phyloP scores from a whole-genome alignment of 2,329 filamentous ascomycete genomes.

The Aureobasidium subglaciale region DNA sequence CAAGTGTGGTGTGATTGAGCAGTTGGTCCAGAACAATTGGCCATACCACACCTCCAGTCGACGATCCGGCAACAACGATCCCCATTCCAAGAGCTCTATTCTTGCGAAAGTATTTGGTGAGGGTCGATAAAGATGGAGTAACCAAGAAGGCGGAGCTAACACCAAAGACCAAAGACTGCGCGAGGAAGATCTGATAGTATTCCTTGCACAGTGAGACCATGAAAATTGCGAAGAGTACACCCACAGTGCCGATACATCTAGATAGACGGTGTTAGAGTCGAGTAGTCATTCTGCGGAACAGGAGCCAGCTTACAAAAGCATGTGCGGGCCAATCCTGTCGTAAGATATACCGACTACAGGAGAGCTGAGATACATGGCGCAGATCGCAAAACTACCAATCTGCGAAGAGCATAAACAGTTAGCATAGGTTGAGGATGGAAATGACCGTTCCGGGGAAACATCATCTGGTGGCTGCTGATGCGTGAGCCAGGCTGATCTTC shows the following conservation, averaged over 20 bases:
- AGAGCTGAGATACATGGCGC: constrained; percentile 24
- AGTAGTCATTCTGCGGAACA: too few species aligned
- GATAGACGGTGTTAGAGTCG: too few species aligned
- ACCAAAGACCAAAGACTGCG: constrained; percentile 42
- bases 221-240: constrained; percentile 30
- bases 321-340: constrained; percentile 23
- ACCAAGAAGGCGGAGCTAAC: constrained; percentile 35
- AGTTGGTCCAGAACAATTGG: constrained; percentile 44
- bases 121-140: constrained; percentile 40
- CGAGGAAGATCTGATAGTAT: constrained; percentile 49
- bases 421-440: too few species aligned
- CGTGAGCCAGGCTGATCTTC: too few species aligned
- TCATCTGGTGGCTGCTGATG: too few species aligned
- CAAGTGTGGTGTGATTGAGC: constrained; percentile 39
- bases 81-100: constrained; percentile 43
- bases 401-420: too few species aligned
- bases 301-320: too few species aligned
- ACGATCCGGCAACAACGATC: constrained; percentile 40
- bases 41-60: constrained; percentile 46
- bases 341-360: constrained; percentile 24
- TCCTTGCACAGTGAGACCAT: constrained; percentile 38
- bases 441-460: too few species aligned
- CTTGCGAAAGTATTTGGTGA: constrained; percentile 41
- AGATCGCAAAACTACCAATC: constrained; percentile 24
- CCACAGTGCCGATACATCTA: neutral